Conservation (phyloP, 2,329 filamentous ascomycete genomes). For the Dactylonectria estremocensis region DNA sequence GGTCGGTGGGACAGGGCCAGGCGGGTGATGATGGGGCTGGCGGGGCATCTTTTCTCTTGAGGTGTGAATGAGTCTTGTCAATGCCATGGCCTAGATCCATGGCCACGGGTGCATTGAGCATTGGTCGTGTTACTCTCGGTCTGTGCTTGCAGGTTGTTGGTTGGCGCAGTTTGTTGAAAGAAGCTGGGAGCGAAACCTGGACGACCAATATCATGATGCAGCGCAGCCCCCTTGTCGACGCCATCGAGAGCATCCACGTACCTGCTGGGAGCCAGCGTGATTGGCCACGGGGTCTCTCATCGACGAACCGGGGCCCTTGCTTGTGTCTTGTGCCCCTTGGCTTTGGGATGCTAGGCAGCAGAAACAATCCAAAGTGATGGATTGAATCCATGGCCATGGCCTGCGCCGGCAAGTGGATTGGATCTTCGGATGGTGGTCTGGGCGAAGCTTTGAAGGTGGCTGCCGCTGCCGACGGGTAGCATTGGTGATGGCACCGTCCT, state of each 20-base stretch:
- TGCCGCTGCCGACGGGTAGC: not conserved
- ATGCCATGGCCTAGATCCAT: not conserved
- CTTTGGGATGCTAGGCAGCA: conserved; percentile 36
- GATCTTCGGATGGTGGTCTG: conserved; percentile 4
- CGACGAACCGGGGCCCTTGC: not conserved
- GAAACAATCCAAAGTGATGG: conserved; percentile 21
- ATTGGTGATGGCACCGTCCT: not conserved
- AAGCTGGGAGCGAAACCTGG: conserved; percentile 14
- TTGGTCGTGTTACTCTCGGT: conserved; percentile 7
- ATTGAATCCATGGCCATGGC: conserved; percentile 23
- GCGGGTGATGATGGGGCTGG: conserved; percentile 25
- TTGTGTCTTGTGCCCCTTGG: not conserved
- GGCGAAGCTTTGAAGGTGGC: not conserved
- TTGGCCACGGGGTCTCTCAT: not conserved
- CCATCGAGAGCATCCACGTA: not conserved
- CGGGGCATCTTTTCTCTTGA: not conserved
- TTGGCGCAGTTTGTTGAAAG: conserved; percentile 21
- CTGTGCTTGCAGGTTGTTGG: conserved; percentile 18
- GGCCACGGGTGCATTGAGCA: not conserved
- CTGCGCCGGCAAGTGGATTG: conserved; percentile 7
- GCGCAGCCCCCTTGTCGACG: conserved; percentile 1
- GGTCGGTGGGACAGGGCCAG: conserved; percentile 18
- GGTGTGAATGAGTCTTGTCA: not conserved
- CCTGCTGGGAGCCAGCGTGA: not conserved
- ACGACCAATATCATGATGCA: conserved; percentile 6